Conservation (phyloP, 2,329 filamentous ascomycete species). For the Aspergillus melleus region DNA sequence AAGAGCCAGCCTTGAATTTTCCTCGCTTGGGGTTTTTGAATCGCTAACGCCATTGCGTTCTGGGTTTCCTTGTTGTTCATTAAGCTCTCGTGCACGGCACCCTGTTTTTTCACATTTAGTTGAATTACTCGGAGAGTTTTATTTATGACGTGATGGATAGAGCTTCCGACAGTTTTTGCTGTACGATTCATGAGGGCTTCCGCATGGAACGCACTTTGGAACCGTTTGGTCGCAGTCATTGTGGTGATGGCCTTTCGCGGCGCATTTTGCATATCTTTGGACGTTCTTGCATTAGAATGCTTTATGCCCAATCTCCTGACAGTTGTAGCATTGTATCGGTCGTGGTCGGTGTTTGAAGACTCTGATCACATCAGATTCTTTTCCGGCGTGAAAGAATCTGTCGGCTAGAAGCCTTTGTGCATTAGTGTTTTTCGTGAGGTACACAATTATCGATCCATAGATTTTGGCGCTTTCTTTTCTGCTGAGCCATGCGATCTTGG, state of each 20-base stretch:
- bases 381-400: conserved; percentile 18
- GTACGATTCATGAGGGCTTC: conserved; percentile 20
- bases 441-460: conserved; percentile 23
- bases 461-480: conserved; percentile 21
- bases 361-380: conserved; percentile 21
- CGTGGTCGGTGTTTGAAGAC: conserved; percentile 20
- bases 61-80: conserved; percentile 20
- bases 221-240: conserved; percentile 16
- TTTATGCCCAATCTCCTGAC: conserved; percentile 29
- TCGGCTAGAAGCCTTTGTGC: conserved; percentile 22
- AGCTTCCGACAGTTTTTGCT: conserved; percentile 22
- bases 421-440: conserved; percentile 23
- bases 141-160: no score
- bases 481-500: conserved; percentile 26
- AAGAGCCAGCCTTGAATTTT: conserved; percentile 20
- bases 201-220: conserved; percentile 19
- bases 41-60: conserved; percentile 14
- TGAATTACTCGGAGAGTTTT: no score
- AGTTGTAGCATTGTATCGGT: conserved; percentile 32
- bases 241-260: conserved; percentile 15
- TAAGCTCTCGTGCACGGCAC: conserved; percentile 17
- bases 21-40: conserved; percentile 20
- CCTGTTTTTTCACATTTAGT: conserved; percentile 21
- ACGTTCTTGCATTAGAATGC: conserved; percentile 27
- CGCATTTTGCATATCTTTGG: conserved; percentile 18